Base-by-base conservation (phyloP, 768 basidiomycete genomes). In the Suillus luteus region DNA sequence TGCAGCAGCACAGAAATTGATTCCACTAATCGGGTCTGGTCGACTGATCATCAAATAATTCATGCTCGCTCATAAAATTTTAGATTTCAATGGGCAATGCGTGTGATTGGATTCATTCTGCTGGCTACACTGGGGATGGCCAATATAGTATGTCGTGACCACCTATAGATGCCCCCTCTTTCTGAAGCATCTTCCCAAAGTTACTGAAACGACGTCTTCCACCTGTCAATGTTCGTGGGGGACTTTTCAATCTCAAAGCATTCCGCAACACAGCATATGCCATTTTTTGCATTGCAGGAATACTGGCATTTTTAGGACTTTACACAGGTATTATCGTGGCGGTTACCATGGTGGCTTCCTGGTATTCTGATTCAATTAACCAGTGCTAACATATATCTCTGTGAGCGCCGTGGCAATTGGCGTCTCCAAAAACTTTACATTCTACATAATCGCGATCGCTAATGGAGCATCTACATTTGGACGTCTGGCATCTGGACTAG, bases 41-140 rank as follows among this genome's bases (percentile, higher is more conserved):
- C n/a, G 12, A 17, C 3, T 40, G 19, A 52, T 37, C 19, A 33
- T 35, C 8, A 1, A 31, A n/a, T 4, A 9, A 31, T n/a, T 55
- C 2, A 10, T 8, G 38, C 24, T 22, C 4, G 19, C 58, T 22
- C 52, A 64, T 15, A 4, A 46, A 8, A 5, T n/a, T 35, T 17
- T 48, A 92, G 90, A n/a, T 93, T 92, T 72, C 78, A 79, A 65
- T 93, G 91, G 91, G 90, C 91, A 0, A 85, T 90, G 81, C 81
- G 91, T 14, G 83, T 88, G 38, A 74, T 91, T 49, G 90, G 85
- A 2, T 86, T 91, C 65, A 83, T 91, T 10, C 71, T 91, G 0
- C 65, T 89, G 1, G 65, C 80, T 15, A 70, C 81, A 1, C 78
- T 91, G 4, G 81, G 82, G 2, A 70, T 83, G 14, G 81, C 84